Evolutionary conservation across 441 rosid genomes (phyloP).

Genomic region (Euphorbia schlechtendalii): DNA sequence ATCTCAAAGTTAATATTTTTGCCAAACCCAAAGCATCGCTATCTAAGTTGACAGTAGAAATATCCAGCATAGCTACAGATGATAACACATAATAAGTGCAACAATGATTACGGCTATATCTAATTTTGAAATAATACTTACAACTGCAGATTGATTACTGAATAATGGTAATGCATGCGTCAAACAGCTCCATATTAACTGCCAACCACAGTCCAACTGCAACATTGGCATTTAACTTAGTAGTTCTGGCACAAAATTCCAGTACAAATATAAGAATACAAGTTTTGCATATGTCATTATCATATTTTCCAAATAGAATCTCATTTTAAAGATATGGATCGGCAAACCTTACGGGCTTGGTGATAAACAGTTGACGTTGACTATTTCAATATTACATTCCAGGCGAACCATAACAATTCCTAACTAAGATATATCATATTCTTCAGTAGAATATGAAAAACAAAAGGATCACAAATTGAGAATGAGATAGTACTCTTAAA

Average conservation of each 20-base stretch:
- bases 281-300: not conserved
- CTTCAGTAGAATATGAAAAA: not conserved
- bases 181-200: slow-evolving; percentile 64
- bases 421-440: not conserved
- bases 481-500: not conserved
- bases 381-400: not conserved
- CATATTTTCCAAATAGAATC: not conserved
- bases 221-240: slow-evolving; percentile 23
- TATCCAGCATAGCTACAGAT: not conserved
- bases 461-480: not conserved
- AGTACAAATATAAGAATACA: slow-evolving; percentile 7
- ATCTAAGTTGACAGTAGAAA: slow-evolving; percentile 1
- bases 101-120: not conserved
- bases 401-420: not conserved
- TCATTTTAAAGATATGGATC: not conserved
- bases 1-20: not conserved
- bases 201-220: slow-evolving; percentile 78
- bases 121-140: slow-evolving; percentile 38
- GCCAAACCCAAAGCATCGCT: not conserved
- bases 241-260: slow-evolving; percentile 19
- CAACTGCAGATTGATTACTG: slow-evolving; percentile 63
- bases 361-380: not conserved
- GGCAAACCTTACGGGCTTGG: not conserved
- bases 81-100: not conserved
- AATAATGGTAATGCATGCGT: slow-evolving; percentile 77